Base-by-base conservation (phyloP, 306 rosid genomes). In the Malus fusca region DNA sequence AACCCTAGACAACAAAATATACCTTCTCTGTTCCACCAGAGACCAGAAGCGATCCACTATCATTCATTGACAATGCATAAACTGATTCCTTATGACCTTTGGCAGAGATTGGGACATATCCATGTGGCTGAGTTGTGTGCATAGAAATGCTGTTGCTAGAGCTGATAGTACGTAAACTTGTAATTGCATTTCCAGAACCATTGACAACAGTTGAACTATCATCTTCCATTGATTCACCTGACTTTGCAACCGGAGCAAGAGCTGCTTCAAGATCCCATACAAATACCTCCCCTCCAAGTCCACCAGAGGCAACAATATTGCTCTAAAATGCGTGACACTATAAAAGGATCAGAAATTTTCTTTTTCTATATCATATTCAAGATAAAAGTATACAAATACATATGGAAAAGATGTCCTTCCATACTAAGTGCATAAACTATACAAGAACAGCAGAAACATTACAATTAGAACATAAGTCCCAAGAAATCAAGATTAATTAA, bases 21-120 rank as follows among this genome's bases (percentile, higher is more conserved):
- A 89, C 99, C 99, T 96, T 96, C 81, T 96, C 99, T 66, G 99
- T 96, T 75, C 99, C 99, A 75, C 99, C 99, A 75, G 99, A 96
- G 59, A 89, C 99, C 72, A 96, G 93, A 86, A 92, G 87, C 21
- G 96, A 79, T 69, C 98, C 99, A 68, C 90, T 84, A 81, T 90
- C 99, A 76, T 96, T 90, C 93, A 92, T 89, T 72, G 90, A 96
- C 84, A 96, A 83, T 30, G 99, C 98, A 92, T 96, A 96, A 83
- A 96, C 99, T 66, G 99, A 96, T 83, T 96, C 99, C 87, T 96
- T 96, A 55, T 96, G 99, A 82, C 99, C 99, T 86, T 96, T 96
- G 76, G 99, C 98, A 83, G 91, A 73, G 75, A 85, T 62, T 74
- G 99, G 99, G 80, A 77, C 83, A 83, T 92, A 96, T 79, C 97